A percentile compares a stretch with the other conserved stretches of the same genome.
Evolutionary conservation across 1,284 basidiomycete genomes (phyloP).

Genomic region (Malassezia globosa): DNA sequence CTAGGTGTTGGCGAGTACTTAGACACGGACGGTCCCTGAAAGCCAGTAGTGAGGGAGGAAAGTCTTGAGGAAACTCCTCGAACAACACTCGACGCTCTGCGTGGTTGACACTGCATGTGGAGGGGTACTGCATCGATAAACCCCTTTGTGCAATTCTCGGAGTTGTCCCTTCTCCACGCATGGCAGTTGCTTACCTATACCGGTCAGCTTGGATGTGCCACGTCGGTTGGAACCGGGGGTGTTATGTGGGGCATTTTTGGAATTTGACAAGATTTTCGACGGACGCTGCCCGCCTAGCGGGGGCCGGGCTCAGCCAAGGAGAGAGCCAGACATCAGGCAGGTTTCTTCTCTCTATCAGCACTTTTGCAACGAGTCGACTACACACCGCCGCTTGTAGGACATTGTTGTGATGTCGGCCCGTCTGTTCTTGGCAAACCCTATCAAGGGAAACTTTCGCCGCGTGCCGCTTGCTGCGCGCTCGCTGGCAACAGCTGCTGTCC

Average conservation of each 20-base stretch:
- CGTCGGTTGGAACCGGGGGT: conserved; percentile 18
- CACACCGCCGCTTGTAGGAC: neutral
- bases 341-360: conserved; percentile 12
- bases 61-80: too few relatives aligned
- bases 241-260: conserved; percentile 1
- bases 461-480: conserved; percentile 11
- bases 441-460: conserved; percentile 9
- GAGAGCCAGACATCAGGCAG: neutral
- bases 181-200: neutral
- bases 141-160: too few relatives aligned
- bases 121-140: too few relatives aligned
- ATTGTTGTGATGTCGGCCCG: conserved; percentile 16
- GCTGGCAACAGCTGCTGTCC: conserved; percentile 12
- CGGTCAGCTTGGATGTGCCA: neutral
- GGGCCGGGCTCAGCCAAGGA: neutral
- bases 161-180: neutral
- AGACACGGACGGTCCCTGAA: too few relatives aligned
- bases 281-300: conserved; percentile 8
- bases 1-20: too few relatives aligned
- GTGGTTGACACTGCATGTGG: too few relatives aligned
- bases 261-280: neutral
- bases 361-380: conserved; percentile 7
- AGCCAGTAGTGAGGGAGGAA: too few relatives aligned
- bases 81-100: too few relatives aligned
- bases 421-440: conserved; percentile 15